Conservation (phyloP, 371 early-diverging fungal species). For the Rhizopus microsporus region DNA sequence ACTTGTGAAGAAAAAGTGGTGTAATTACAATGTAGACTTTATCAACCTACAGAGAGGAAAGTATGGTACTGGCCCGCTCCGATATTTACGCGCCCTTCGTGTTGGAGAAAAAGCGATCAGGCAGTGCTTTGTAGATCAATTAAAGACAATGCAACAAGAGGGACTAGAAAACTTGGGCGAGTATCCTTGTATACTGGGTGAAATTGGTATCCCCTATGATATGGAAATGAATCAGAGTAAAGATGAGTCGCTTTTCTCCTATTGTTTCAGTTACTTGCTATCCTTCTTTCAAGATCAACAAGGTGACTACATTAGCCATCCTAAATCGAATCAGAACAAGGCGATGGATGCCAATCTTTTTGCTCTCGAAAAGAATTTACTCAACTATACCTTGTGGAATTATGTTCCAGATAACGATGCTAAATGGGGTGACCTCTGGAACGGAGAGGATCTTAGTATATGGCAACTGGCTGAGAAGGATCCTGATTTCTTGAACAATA, state of each 20-base stretch:
- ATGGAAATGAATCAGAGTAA: slow-evolving; percentile 38
- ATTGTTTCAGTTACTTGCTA: slow-evolving; percentile 3
- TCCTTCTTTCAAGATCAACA: slow-evolving; percentile 6
- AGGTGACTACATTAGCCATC: neutral
- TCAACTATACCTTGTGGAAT: slow-evolving; percentile 70
- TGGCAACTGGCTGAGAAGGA: slow-evolving; percentile 27
- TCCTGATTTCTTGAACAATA: neutral
- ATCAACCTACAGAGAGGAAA: slow-evolving; percentile 67
- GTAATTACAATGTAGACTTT: slow-evolving; percentile 65
- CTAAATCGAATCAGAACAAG: slow-evolving; percentile 55
- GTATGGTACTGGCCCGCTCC: slow-evolving; percentile 53
- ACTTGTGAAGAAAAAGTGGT: slow-evolving; percentile 67
- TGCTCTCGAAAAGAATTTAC: slow-evolving; percentile 62
- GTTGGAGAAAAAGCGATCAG: slow-evolving; percentile 64
- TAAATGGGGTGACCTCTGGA: slow-evolving; percentile 72
- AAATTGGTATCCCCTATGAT: slow-evolving; percentile 78
- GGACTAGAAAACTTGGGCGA: slow-evolving; percentile 47
- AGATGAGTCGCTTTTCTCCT: neutral
- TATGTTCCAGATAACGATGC: slow-evolving; percentile 64
- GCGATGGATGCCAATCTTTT: slow-evolving; percentile 72
- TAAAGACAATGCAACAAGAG: slow-evolving; percentile 57
- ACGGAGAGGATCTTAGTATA: slow-evolving; percentile 69
- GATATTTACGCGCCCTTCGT: slow-evolving; percentile 56
- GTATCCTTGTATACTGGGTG: slow-evolving; percentile 67
- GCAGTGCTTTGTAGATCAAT: slow-evolving; percentile 60